Evolutionary conservation across 2,329 filamentous ascomycete species (phyloP).

Genomic region (Xylaria arbuscula): DNA sequence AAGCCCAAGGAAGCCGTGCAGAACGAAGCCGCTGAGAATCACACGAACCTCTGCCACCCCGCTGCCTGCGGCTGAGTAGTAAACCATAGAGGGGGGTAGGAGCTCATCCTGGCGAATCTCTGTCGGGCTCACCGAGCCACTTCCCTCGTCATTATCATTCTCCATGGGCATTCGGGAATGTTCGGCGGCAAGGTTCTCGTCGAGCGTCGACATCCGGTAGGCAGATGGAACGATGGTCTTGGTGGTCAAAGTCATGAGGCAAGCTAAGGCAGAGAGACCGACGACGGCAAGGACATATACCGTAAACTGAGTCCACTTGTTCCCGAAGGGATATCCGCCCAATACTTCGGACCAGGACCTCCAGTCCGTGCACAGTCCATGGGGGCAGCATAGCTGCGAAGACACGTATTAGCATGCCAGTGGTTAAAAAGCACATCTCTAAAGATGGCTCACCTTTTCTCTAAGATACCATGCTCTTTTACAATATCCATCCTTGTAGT

Average conservation of each 20-base stretch:
- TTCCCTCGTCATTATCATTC: constrained; percentile 54
- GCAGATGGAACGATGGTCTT: constrained; percentile 93
- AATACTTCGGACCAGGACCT: constrained; percentile 65
- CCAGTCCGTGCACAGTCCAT: constrained; percentile 67
- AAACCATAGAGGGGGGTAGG: constrained; percentile 78
- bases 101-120: constrained; percentile 38
- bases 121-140: constrained; percentile 58
- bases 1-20: constrained; percentile 93
- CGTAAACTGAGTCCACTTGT: constrained; percentile 77
- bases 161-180: constrained; percentile 55
- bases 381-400: constrained; percentile 65
- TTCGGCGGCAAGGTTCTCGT: constrained; percentile 88
- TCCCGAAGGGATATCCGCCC: constrained; percentile 57
- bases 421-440: neutral
- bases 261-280: constrained; percentile 75
- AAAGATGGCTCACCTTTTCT: constrained; percentile 65
- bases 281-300: constrained; percentile 81
- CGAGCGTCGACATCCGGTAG: constrained; percentile 85
- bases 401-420: constrained; percentile 33
- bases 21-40: constrained; percentile 95
- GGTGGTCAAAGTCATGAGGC: constrained; percentile 85
- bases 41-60: constrained; percentile 98
- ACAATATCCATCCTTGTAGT: constrained; percentile 93
- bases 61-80: constrained; percentile 95
- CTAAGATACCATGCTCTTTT: constrained; percentile 75